Conservation (phyloP, 768 basidiomycete species). For the Pleurotus sapidus region DNA sequence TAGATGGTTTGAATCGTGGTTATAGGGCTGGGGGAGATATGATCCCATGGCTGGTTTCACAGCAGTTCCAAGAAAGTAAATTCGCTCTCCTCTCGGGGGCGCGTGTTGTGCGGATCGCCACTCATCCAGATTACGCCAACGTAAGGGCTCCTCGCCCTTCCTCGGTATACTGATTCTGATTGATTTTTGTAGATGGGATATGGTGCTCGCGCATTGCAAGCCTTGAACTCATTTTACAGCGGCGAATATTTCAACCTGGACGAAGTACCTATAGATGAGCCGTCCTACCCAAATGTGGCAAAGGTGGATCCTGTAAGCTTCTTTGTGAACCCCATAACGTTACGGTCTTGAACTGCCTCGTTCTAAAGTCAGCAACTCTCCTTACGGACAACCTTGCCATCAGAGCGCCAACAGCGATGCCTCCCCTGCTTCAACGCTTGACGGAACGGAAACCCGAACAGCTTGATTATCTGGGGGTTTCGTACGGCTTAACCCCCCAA, state of each 20-base stretch:
- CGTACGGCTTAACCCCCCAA: constrained; percentile 88
- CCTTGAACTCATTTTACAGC: constrained; percentile 86
- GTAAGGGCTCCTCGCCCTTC: constrained; percentile 41
- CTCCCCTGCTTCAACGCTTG: constrained; percentile 87
- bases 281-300: constrained; percentile 58
- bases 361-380: constrained; percentile 39
- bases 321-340: background rate
- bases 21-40: constrained; percentile 90
- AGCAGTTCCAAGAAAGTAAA: constrained; percentile 93
- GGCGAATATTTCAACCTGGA: constrained; percentile 90
- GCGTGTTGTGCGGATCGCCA: constrained; percentile 88
- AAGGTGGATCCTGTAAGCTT: constrained; percentile 40
- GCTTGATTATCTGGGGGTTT: constrained; percentile 94
- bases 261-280: constrained; percentile 54
- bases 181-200: constrained; percentile 82
- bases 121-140: constrained; percentile 92
- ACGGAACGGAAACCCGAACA: constrained; percentile 87
- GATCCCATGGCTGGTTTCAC: constrained; percentile 95
- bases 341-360: background rate
- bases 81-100: constrained; percentile 93
- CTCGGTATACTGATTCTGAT: background rate
- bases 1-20: constrained; percentile 84
- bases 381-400: constrained; percentile 78
- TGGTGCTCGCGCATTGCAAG: constrained; percentile 83
- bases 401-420: constrained; percentile 77